Percentiles rank a stretch among this genome's conserved stretches.
Evolutionary conservation across 164 flowering plant species (phyloP).

Genomic region (Nymphaea thermarum): DNA sequence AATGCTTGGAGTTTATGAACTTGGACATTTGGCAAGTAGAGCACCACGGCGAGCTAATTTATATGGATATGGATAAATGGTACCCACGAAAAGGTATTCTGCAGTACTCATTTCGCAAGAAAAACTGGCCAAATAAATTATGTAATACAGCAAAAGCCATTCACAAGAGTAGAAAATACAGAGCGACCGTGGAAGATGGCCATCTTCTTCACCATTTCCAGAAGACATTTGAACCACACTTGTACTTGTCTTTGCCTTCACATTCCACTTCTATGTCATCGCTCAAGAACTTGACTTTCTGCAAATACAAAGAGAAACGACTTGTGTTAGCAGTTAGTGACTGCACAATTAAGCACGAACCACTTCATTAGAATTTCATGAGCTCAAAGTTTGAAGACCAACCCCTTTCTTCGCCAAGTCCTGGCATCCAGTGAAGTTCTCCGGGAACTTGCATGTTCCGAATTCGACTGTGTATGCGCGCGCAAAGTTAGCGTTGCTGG

Average conservation of each 20-base stretch:
- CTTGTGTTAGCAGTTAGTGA: too few relatives aligned
- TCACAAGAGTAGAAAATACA: neutral
- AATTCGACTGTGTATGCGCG: slow-evolving; percentile 89
- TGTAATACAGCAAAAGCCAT: neutral
- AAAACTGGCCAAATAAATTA: neutral
- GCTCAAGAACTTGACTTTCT: slow-evolving; percentile 79
- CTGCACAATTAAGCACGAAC: too few relatives aligned
- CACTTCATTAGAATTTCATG: too few relatives aligned
- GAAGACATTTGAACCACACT: slow-evolving; percentile 96
- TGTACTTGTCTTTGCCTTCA: slow-evolving; percentile 92
- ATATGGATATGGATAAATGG: too few relatives aligned
- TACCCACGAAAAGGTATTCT: too few relatives aligned
- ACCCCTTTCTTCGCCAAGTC: slow-evolving; percentile 99
- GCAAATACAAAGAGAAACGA: slow-evolving; percentile 17
- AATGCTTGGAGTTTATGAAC: too few relatives aligned
- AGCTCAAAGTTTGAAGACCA: neutral
- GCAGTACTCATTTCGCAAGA: too few relatives aligned
- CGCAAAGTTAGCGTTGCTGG: slow-evolving; percentile 94
- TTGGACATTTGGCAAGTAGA: too few relatives aligned
- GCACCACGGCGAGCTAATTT: too few relatives aligned
- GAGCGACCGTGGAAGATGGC: neutral
- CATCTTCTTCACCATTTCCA: slow-evolving; percentile 68
- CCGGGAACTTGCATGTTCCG: slow-evolving; percentile 95
- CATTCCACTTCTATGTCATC: slow-evolving; percentile 82
- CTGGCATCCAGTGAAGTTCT: slow-evolving; percentile 99